A percentile compares a stretch with the other conserved stretches of the same genome.
Evolutionary conservation across 805 yeast species (phyloP).

Genomic region (Ogataea siamensis): DNA sequence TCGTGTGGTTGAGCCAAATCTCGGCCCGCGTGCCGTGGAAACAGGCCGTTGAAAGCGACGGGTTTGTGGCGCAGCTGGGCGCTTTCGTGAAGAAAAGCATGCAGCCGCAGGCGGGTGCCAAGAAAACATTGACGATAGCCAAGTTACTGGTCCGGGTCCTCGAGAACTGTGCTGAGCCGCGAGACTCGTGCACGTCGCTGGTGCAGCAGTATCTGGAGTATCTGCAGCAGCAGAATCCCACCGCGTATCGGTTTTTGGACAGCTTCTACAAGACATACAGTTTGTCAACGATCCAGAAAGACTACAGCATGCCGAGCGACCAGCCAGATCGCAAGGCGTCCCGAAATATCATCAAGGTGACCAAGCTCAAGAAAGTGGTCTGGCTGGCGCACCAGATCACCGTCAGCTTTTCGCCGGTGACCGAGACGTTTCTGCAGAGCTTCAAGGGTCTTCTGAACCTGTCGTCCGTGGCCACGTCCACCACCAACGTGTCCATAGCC

Average conservation of each 20-base stretch:
- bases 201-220: slow-evolving; percentile 18
- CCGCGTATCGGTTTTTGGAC: slow-evolving; percentile 20
- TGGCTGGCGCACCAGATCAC: slow-evolving; percentile 34
- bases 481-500: slow-evolving; percentile 30
- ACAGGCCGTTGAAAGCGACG: slow-evolving; percentile 11
- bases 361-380: slow-evolving; percentile 29
- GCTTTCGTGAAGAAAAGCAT: slow-evolving; percentile 12
- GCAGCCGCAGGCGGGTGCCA: slow-evolving; percentile 9
- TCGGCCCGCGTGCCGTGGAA: slow-evolving; percentile 26
- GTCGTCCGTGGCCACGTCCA: slow-evolving; percentile 30
- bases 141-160: slow-evolving; percentile 26
- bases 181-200: slow-evolving; percentile 19
- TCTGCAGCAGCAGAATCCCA: slow-evolving; percentile 12
- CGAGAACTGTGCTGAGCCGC: slow-evolving; percentile 12
- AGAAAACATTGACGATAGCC: slow-evolving; percentile 22
- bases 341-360: slow-evolving; percentile 20
- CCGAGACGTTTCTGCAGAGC: slow-evolving; percentile 26
- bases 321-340: slow-evolving; percentile 11
- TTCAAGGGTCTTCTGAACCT: slow-evolving; percentile 32
- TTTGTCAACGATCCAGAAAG: slow-evolving; percentile 21
- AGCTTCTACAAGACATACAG: slow-evolving; percentile 18
- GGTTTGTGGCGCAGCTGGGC: slow-evolving; percentile 19
- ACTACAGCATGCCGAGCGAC: slow-evolving; percentile 13
- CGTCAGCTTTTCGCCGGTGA: slow-evolving; percentile 22
- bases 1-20: slow-evolving; percentile 30